Percentiles rank a stretch among this genome's conserved stretches.
These are phyloP conservation scores for Backusella luteola DNA, from an alignment of 192 early-diverging fungal genomes.

Conservation along the genomic window DNA sequence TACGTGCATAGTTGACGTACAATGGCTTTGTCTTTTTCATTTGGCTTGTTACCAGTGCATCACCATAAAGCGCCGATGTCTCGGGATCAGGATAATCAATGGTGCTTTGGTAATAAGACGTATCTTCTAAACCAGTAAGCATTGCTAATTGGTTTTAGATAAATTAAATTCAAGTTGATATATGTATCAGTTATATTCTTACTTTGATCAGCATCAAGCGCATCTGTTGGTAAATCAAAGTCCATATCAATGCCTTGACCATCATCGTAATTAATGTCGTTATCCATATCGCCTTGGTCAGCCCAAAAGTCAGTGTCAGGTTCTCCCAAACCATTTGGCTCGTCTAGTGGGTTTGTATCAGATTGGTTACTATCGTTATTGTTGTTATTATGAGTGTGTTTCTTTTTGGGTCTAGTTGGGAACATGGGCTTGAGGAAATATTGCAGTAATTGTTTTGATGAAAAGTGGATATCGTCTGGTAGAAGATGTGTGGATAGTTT, in stretches of 20 bases:
- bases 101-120: constrained; percentile 38
- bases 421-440: constrained; percentile 50
- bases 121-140: constrained; percentile 31
- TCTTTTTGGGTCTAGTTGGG: constrained; percentile 20
- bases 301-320: constrained; percentile 48
- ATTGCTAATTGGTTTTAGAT: background rate
- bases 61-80: constrained; percentile 32
- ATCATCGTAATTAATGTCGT: background rate
- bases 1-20: constrained; percentile 77
- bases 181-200: background rate
- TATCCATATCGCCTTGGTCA: constrained; percentile 19
- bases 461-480: constrained; percentile 80
- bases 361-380: background rate
- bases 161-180: background rate
- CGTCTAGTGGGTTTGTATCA: background rate
- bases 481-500: constrained; percentile 64
- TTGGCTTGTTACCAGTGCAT: constrained; percentile 30
- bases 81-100: constrained; percentile 39
- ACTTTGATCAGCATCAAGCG: constrained; percentile 29
- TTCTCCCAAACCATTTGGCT: constrained; percentile 18
- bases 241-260: constrained; percentile 26
- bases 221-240: constrained; percentile 21
- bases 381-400: background rate
- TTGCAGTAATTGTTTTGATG: constrained; percentile 51
- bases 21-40: constrained; percentile 65